Conservation (phyloP, 2,329 filamentous ascomycete genomes). For the Aspergillus hiratsukae region DNA sequence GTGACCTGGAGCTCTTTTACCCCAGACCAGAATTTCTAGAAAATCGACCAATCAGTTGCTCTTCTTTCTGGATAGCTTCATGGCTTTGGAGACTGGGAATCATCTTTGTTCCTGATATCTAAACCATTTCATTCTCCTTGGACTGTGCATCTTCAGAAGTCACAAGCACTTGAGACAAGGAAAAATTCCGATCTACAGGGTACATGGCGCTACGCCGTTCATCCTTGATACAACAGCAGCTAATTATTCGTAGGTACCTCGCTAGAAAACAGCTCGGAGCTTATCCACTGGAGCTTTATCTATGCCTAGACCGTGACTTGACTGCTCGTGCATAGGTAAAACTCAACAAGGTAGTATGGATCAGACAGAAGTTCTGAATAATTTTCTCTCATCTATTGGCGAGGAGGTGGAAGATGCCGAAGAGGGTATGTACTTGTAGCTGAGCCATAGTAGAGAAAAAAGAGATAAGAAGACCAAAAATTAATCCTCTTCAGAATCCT, state of each 20-base stretch:
- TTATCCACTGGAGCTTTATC: too few species aligned
- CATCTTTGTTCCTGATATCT: neutral
- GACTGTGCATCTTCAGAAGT: neutral
- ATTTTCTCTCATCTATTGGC: slow-evolving; percentile 42
- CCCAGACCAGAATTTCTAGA: neutral
- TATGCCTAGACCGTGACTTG: neutral
- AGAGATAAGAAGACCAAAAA: slow-evolving; percentile 1
- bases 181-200: neutral
- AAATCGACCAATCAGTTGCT: neutral
- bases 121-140: neutral
- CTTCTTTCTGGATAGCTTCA: neutral
- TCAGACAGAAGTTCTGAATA: slow-evolving; percentile 18
- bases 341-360: neutral
- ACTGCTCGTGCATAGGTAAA: neutral
- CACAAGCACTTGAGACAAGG: neutral
- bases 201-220: neutral
- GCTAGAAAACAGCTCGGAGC: neutral
- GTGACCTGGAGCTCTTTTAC: slow-evolving; percentile 7
- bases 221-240: neutral
- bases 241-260: neutral
- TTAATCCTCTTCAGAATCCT: slow-evolving; percentile 62
- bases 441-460: neutral
- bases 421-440: slow-evolving; percentile 49
- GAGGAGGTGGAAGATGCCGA: slow-evolving; percentile 53
- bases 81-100: neutral